Evolutionary conservation across 2,329 filamentous ascomycete genomes (phyloP), one percentile per base, ranked within the genome.

Genomic region (Chrysoporthe cubensis): DNA sequence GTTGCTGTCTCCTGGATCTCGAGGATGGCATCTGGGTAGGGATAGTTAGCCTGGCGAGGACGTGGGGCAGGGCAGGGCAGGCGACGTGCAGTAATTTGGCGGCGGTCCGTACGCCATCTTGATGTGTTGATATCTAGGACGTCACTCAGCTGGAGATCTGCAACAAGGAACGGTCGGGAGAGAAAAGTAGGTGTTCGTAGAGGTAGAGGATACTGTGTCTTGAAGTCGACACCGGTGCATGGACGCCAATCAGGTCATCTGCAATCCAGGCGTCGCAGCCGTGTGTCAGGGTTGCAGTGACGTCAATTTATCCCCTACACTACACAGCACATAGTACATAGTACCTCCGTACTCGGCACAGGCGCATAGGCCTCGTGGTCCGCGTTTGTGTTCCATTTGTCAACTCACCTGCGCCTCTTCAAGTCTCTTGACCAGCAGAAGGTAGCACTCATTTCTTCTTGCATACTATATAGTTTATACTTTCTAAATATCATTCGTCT

Each of bases 1-100:
- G 89, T 91, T 44, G 95, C 94, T 73, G 86, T 90, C 46, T 92
- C 86, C 63, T 89, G 77, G 69, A 97, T 80, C 71, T 91, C 91
- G 62, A 97, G 89, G 71, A 91, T 86, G 62, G 86, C 88, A 81
- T 95, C 92, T 94, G 71, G 50, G 72, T 66, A 74, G 18, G 56
- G 34, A 21, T 1, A 21, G 40, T 60, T 21, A 60, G 72, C 72
- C 69, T 46, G 54, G 50, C 56, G 37, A 37, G 4, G 18, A 46
- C 44, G 18, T 50, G 61, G 66, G 68, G 2, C 21, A 37, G 11
- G 21, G 26, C 13, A 5, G 21, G 65, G 26, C 52, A 66, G 44
- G 18, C 13, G 46, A 73, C 84, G 73, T 80, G 88, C 87, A 89
- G 75, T 89, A 89, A 74, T 89, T 84, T 26, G 86, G 84, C 42